Evolutionary conservation across 176 grass and related monocot genomes (phyloP), one percentile per base, ranked within the genome.

Genomic region (Musa schizocarpa): DNA sequence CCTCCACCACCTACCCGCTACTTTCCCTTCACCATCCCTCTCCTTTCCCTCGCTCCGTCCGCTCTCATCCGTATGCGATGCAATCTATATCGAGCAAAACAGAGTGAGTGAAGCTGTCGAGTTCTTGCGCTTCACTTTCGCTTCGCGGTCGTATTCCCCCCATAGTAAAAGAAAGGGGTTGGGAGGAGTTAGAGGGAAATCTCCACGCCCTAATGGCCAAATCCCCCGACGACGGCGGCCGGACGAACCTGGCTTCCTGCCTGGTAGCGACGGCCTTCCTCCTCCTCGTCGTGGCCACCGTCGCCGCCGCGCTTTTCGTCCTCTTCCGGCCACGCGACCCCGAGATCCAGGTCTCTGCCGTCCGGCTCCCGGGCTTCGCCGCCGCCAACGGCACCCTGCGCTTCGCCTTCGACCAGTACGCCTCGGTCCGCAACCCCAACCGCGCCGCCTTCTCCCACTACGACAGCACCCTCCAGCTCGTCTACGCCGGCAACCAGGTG

Each of bases 391-490:
- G 93, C 74, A 92, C 87, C 14, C 87, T 89, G 1, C 82, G 79
- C 67, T 96, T 96, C 87, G 90, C 85, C 26, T 88, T 88, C 74
- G 74, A 89, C 76, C 87, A 92, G 85, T 74, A 84, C 26, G 89
- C 87, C 8, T 72, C 85, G 2, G 82, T 96, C 82, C 85, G 80
- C 66, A 96, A 96, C 83, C 92, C 89, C 54, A 96, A 96, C 79
- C 92, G 92, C 2, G 88, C 85, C 26, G 79, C 86, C 50, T 83
- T 96, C 64, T 82, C 87, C 63, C 92, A 96, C 81, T 96, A 87
- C 74, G 92, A 96, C 83, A 92, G 92, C 85, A 89, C 87, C 1
- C 89, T 96, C 77, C 85, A 82, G 80, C 82, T 96, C 84, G 89
- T 81, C 72, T 96, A 85, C 75, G 86, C 80, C 48, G 87, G 89